Evolutionary conservation across 2,329 filamentous ascomycete species (phyloP).

Genomic region (Monosporascus sp.): DNA sequence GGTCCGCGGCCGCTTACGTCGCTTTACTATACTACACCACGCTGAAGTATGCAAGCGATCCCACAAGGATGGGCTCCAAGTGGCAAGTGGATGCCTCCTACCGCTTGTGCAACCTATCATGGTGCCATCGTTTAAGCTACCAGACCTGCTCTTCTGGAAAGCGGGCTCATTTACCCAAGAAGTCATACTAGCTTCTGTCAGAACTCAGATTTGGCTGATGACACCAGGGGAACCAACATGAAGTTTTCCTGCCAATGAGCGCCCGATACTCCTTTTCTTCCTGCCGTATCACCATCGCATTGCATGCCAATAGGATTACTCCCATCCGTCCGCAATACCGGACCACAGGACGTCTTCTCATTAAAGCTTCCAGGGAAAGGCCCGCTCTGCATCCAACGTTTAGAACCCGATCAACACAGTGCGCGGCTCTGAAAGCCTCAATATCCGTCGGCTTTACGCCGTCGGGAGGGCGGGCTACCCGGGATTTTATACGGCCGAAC

Average conservation of each 20-base stretch:
- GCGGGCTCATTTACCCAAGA: too few species aligned
- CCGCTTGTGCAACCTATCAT: too few species aligned
- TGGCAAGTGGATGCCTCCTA: too few species aligned
- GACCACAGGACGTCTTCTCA: background rate
- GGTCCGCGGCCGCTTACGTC: too few species aligned
- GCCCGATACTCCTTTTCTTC: background rate
- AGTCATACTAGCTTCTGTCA: background rate
- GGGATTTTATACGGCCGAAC: background rate
- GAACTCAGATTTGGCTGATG: background rate
- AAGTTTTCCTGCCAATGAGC: background rate
- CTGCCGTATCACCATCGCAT: background rate
- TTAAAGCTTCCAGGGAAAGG: background rate
- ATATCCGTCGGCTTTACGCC: background rate
- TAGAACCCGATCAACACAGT: background rate
- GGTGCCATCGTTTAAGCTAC: too few species aligned
- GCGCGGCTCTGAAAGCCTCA: background rate
- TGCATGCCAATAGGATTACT: background rate
- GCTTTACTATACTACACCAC: too few species aligned
- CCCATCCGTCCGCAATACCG: background rate
- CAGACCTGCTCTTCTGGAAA: too few species aligned
- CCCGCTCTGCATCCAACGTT: background rate
- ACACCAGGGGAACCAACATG: background rate
- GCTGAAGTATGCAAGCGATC: too few species aligned
- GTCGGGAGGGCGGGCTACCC: background rate
- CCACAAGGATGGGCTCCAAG: too few species aligned